Conservation (phyloP, 768 basidiomycete genomes). For the Hebeloma cylindrosporum region DNA sequence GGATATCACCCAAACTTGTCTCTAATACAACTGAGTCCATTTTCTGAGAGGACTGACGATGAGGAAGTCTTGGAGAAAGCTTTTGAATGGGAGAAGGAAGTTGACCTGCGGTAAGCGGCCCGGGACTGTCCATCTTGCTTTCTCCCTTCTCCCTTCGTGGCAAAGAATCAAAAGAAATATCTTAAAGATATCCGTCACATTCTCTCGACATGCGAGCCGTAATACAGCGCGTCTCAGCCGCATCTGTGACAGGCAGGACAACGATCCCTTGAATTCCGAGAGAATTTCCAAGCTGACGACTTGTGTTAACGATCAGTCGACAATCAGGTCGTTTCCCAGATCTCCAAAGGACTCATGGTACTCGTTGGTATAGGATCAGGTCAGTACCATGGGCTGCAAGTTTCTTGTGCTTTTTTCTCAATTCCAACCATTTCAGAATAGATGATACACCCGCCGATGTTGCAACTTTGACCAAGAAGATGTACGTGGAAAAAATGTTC, state of each 20-base stretch:
- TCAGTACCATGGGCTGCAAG: constrained; percentile 31
- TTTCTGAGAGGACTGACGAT: no score
- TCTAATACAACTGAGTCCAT: constrained; percentile 71
- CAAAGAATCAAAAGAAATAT: no score
- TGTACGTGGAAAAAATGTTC: constrained; percentile 47
- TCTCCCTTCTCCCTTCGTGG: no score
- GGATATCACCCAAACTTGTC: constrained; percentile 83
- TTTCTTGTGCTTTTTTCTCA: constrained; percentile 6
- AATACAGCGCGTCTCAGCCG: constrained; percentile 78
- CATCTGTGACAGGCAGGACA: constrained; percentile 83
- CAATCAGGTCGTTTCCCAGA: constrained; percentile 73
- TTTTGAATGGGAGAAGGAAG: no score
- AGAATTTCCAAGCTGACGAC: neutral
- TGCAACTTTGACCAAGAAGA: constrained; percentile 74
- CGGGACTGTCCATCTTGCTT: no score
- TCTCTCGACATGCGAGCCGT: constrained; percentile 86
- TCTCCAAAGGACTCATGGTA: constrained; percentile 85
- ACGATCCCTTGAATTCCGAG: neutral
- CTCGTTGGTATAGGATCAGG: constrained; percentile 87
- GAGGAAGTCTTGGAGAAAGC: constrained; percentile 1
- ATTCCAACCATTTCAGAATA: constrained; percentile 35
- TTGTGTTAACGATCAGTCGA: constrained; percentile 55
- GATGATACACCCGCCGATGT: constrained; percentile 83
- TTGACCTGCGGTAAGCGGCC: no score
- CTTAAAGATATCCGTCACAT: no score